These are phyloP conservation scores for Pyrenophora graminea DNA, from an alignment of 2,329 filamentous ascomycete genomes.

Conservation along the genomic window DNA sequence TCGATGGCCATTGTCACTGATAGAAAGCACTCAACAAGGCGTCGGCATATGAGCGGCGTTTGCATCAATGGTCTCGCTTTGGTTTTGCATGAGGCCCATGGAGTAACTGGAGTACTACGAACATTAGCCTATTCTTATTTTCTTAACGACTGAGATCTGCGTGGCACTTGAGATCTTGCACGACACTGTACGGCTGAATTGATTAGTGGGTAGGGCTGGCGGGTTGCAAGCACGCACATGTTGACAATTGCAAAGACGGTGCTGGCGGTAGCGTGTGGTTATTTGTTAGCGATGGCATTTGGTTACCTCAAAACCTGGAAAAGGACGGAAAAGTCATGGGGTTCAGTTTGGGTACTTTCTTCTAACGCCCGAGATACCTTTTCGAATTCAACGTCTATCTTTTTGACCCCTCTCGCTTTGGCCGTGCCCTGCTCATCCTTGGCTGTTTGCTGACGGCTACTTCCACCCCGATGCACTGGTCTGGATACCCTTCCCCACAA, in stretches of 20 bases:
- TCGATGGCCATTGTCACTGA: slow-evolving; percentile 31
- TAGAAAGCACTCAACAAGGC: slow-evolving; percentile 38
- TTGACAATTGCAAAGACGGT: slow-evolving; percentile 4
- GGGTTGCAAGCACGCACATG: slow-evolving; percentile 4
- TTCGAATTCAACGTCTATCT: slow-evolving; percentile 17
- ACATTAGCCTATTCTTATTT: slow-evolving; percentile 22
- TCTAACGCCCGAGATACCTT: slow-evolving; percentile 23
- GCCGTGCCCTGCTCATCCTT: neutral
- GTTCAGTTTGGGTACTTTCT: slow-evolving; percentile 19
- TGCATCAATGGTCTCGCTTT: slow-evolving; percentile 37
- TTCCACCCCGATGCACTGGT: neutral
- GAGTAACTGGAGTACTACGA: slow-evolving; percentile 37
- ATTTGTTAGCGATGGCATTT: slow-evolving; percentile 13
- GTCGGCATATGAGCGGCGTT: slow-evolving; percentile 46
- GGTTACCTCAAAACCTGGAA: slow-evolving; percentile 13
- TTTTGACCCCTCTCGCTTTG: neutral
- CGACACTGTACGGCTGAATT: slow-evolving; percentile 29
- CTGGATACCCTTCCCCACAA: slow-evolving; percentile 16
- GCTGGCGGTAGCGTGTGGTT: slow-evolving; percentile 12
- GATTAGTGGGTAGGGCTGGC: slow-evolving; percentile 13
- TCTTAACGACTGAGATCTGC: slow-evolving; percentile 18
- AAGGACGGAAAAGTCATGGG: slow-evolving; percentile 23
- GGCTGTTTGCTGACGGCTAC: neutral
- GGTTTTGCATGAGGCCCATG: slow-evolving; percentile 37
- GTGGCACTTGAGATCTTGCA: slow-evolving; percentile 24